A percentile compares a stretch with the other conserved stretches of the same genome.
Evolutionary conservation across 108 stramenopile species (phyloP).

Genomic region (Cylindrotheca closterium): DNA sequence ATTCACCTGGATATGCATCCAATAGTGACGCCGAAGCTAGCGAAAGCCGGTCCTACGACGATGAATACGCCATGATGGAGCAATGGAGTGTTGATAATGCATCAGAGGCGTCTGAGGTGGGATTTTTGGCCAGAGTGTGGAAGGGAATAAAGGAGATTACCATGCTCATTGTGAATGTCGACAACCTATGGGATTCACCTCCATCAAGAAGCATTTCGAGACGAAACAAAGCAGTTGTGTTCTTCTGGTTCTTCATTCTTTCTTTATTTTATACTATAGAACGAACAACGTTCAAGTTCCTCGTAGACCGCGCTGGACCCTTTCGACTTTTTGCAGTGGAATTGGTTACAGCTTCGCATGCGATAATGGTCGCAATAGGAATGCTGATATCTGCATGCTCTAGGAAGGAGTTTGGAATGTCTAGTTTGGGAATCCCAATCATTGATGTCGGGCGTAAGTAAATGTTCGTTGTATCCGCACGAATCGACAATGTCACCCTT

Average conservation of each 20-base stretch:
- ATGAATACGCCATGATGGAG: slow-evolving; percentile 20
- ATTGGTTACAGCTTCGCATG: slow-evolving; percentile 64
- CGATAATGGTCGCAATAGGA: slow-evolving; percentile 43
- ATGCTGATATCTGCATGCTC: slow-evolving; percentile 45
- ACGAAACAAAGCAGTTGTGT: slow-evolving; percentile 52
- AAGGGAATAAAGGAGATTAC: slow-evolving; percentile 29
- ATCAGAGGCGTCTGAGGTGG: neutral
- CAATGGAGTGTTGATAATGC: slow-evolving; percentile 13
- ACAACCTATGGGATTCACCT: slow-evolving; percentile 80
- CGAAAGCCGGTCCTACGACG: slow-evolving; percentile 20
- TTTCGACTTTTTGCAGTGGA: slow-evolving; percentile 78
- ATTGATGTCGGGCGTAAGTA: slow-evolving; percentile 72
- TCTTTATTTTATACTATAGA: slow-evolving; percentile 72
- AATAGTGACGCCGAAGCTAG: slow-evolving; percentile 8
- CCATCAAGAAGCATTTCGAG: slow-evolving; percentile 26
- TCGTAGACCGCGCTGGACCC: slow-evolving; percentile 81
- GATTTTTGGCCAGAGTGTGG: slow-evolving; percentile 9
- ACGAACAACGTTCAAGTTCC: slow-evolving; percentile 72
- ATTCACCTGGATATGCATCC: neutral
- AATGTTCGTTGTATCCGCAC: neutral
- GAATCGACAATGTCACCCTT: neutral
- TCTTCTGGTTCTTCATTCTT: slow-evolving; percentile 78
- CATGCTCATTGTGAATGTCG: slow-evolving; percentile 63
- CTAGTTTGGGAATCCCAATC: slow-evolving; percentile 59
- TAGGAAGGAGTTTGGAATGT: slow-evolving; percentile 22